phyloP scores from a whole-genome alignment of 208 protist species.

The Trypanosoma lewisi region DNA sequence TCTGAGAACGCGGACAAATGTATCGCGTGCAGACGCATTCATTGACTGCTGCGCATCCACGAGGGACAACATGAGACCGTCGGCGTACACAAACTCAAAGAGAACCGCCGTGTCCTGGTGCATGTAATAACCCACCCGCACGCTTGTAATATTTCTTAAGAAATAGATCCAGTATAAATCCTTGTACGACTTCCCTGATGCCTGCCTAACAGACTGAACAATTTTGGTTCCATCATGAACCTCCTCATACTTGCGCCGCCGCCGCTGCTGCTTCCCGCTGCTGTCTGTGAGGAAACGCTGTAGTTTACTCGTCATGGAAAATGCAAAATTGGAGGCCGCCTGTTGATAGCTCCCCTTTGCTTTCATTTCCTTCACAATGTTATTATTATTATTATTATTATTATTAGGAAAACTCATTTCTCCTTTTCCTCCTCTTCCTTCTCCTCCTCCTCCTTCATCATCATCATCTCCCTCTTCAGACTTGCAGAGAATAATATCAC shows the following conservation, averaged over 20 bases:
- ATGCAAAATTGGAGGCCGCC: slow-evolving; percentile 37
- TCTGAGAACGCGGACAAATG: slow-evolving; percentile 64
- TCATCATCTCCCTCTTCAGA: slow-evolving; percentile 29
- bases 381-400: no score
- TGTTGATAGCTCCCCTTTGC: slow-evolving; percentile 17
- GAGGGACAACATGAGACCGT: slow-evolving; percentile 75
- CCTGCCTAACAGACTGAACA: slow-evolving; percentile 77
- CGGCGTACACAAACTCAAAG: slow-evolving; percentile 64
- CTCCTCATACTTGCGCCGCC: slow-evolving; percentile 23
- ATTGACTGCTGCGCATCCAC: slow-evolving; percentile 85
- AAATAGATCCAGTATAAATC: slow-evolving; percentile 78
- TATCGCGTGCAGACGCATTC: slow-evolving; percentile 72
- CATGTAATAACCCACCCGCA: slow-evolving; percentile 80
- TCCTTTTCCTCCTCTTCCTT: no score
- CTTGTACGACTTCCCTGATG: slow-evolving; percentile 57
- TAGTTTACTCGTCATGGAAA: slow-evolving; percentile 64
- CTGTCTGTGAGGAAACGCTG: slow-evolving; percentile 62
- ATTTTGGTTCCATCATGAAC: slow-evolving; percentile 75
- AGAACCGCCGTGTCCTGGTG: slow-evolving; percentile 82
- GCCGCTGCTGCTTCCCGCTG: slow-evolving; percentile 6
- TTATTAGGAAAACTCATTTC: no score
- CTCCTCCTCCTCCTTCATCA: no score
- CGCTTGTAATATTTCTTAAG: slow-evolving; percentile 44
- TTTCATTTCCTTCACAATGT: not conserved
- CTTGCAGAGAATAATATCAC: slow-evolving; percentile 85